These are phyloP conservation scores for Tetrapisispora nanseiensis DNA, from an alignment of 805 yeast genomes.

Conservation along the genomic window DNA sequence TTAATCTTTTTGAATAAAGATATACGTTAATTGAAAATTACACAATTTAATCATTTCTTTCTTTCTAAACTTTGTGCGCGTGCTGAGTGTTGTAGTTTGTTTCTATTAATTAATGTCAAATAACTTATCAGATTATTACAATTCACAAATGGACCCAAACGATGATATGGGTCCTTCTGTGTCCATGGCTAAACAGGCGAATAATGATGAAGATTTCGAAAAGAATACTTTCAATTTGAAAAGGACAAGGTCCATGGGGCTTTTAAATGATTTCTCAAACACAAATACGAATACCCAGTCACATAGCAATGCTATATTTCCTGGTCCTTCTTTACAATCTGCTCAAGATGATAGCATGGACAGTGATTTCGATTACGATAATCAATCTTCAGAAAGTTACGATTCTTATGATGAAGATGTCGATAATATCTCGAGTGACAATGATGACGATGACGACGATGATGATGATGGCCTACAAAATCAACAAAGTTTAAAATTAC, in stretches of 20 bases:
- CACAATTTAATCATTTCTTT: no score
- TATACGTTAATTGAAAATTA: no score
- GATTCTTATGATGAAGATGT: slow-evolving; percentile 10
- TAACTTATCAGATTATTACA: slow-evolving; percentile 23
- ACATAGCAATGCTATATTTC: not conserved
- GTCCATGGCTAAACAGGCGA: slow-evolving; percentile 54
- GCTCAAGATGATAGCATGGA: slow-evolving; percentile 2
- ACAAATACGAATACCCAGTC: not conserved
- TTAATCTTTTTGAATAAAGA: no score
- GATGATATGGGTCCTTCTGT: slow-evolving; percentile 33
- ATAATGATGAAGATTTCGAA: slow-evolving; percentile 59
- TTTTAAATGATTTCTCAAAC: slow-evolving; percentile 47
- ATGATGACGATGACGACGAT: slow-evolving; percentile 6
- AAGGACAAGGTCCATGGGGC: slow-evolving; percentile 74
- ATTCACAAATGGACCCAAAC: slow-evolving; percentile 6
- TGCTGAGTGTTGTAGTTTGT: not conserved
- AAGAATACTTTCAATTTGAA: slow-evolving; percentile 64
- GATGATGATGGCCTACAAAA: not conserved
- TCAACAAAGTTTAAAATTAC: not conserved
- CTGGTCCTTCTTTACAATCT: not conserved
- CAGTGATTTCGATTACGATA: not conserved
- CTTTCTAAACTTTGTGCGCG: not conserved
- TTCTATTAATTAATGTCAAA: slow-evolving; percentile 14
- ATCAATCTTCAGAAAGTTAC: slow-evolving; percentile 7
- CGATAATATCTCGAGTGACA: slow-evolving; percentile 1